Base-by-base conservation (phyloP, 2,329 filamentous ascomycete genomes). In the Piedraia hortae region DNA sequence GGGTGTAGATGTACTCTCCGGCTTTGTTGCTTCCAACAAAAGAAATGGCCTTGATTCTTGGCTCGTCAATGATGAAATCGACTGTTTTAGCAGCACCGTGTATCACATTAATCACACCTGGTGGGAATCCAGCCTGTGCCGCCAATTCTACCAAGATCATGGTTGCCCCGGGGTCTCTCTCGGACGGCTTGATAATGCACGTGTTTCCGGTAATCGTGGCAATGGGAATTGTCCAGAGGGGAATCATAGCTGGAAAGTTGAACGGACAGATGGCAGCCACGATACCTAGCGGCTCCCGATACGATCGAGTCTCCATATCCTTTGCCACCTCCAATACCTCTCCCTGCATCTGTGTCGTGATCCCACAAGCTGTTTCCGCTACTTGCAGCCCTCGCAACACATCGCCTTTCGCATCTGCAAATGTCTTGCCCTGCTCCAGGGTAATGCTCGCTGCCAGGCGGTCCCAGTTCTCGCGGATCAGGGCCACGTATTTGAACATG, bases 241-340 rank as follows among this genome's bases (percentile, higher is more conserved):
- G 75, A 44, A 88, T 85, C 74, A 88, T 88, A 35, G 74, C 74
- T 19, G 74, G 74, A 50, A 85, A 85, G 54, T 85, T 85, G 42
- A 82, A 85, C 2, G 74, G 74, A 54, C 74, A 82, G 35, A 85
- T 85, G 26, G 74, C 71, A 26, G 73, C 72, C 18, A 72, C 65
- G 16, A 85, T 67, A 24, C 74, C 74, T 39, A 85, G 49, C 28
- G 74, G 72, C 55, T 85, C 74, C 29, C 64, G 61, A 45, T 85
- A 85, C 27, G 62, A 71, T 40, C 72, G 54, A 14, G 74, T 85
- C 54, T 85, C 74, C 74, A 85, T 85, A 38, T 85, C 74, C 56
- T 75, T 80, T 24, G 73, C 62, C 7, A 85, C 74, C 52, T 85
- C 74, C 15, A 85, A 56, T 19, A 85, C 56, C 50, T 85, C 73